These are phyloP conservation scores for Pichia sp. DNA, from an alignment of 1,139 yeast genomes.

Conservation along the genomic window DNA sequence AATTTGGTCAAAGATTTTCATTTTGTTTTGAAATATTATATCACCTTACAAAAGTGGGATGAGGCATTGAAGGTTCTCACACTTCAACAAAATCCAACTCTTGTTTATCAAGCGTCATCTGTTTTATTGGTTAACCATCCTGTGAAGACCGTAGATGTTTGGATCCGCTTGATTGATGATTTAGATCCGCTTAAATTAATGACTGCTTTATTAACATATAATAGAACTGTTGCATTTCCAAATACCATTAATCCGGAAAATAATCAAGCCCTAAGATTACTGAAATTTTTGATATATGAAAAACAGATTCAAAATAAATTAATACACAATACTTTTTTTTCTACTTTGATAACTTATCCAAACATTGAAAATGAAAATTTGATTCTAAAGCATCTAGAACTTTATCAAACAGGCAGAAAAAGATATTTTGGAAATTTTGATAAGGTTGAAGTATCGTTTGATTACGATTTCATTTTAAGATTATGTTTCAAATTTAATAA, in stretches of 20 bases:
- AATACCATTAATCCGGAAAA: conserved; percentile 31
- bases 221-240: conserved; percentile 36
- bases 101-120: conserved; percentile 62
- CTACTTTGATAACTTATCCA: conserved; percentile 60
- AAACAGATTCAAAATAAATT: conserved; percentile 42
- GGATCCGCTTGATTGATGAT: conserved; percentile 52
- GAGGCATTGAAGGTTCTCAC: conserved; percentile 57
- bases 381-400: conserved; percentile 41
- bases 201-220: conserved; percentile 71
- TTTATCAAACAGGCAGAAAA: conserved; percentile 22
- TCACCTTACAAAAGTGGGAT: conserved; percentile 65
- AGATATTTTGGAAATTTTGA: conserved; percentile 11
- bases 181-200: conserved; percentile 55
- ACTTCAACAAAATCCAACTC: conserved; percentile 40
- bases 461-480: conserved; percentile 69
- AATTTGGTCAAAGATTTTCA: conserved; percentile 61
- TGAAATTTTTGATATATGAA: conserved; percentile 55
- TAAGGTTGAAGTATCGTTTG: conserved; percentile 35
- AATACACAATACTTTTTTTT: conserved; percentile 67
- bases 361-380: conserved; percentile 35
- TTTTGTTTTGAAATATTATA: conserved; percentile 63
- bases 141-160: conserved; percentile 61
- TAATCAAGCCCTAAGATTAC: conserved; percentile 62
- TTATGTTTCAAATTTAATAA: conserved; percentile 58
- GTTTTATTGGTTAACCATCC: conserved; percentile 67